Conservation (phyloP, 106 monocot species). For the Phalaenopsis equestris region DNA sequence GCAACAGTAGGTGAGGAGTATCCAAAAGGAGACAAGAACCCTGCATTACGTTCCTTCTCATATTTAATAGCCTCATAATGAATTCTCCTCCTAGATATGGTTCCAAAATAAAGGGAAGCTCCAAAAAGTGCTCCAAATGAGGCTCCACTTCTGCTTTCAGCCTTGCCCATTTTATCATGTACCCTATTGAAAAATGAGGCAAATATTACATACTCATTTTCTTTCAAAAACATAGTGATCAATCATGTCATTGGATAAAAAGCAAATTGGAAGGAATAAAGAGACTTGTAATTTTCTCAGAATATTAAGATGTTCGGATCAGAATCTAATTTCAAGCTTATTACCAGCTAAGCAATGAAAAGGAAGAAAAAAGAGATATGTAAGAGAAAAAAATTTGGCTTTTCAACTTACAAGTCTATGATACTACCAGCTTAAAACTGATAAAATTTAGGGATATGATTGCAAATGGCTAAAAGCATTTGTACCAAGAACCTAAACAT, state of each 20-base stretch:
- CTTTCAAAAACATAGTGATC: background rate
- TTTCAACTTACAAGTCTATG: background rate
- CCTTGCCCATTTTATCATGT: constrained; percentile 67
- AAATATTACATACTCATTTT: background rate
- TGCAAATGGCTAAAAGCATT: background rate
- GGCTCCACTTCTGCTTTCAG: constrained; percentile 58
- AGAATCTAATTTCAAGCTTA: background rate
- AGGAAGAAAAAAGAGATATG: background rate
- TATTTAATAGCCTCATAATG: constrained; percentile 84
- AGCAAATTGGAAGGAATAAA: background rate
- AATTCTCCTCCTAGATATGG: constrained; percentile 80
- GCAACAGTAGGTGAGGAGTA: constrained; percentile 74
- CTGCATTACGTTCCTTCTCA: constrained; percentile 92
- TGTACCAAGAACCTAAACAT: background rate
- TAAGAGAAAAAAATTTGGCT: background rate
- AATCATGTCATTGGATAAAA: background rate
- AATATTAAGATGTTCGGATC: background rate
- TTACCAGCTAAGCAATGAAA: background rate
- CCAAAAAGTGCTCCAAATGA: constrained; percentile 76
- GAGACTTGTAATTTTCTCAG: background rate
- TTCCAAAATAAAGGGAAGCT: constrained; percentile 60
- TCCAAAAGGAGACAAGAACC: constrained; percentile 95
- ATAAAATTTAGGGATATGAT: background rate
- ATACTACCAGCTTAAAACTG: background rate
- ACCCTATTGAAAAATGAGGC: constrained; percentile 29